Conservation (phyloP, 2,329 filamentous ascomycete genomes). For the Claviceps humidiphila region DNA sequence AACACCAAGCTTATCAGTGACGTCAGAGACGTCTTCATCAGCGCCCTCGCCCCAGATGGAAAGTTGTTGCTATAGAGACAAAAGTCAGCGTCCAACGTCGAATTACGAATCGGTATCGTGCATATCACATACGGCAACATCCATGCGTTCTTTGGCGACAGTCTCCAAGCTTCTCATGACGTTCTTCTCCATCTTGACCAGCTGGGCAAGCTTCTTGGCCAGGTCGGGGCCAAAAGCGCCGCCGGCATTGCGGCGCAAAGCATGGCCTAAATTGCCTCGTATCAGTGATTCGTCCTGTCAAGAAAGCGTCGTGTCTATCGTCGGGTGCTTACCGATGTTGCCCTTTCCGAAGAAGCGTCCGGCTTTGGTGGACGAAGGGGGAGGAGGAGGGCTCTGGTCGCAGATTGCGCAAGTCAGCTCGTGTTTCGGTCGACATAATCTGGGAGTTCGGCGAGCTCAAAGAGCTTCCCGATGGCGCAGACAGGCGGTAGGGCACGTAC, state of each 20-base stretch:
- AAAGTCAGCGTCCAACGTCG: not conserved
- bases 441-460: not conserved
- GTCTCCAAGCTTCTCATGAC: constrained; percentile 97
- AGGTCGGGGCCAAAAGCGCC: constrained; percentile 75
- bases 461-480: not conserved
- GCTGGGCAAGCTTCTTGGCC: constrained; percentile 90
- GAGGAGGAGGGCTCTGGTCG: constrained; percentile 77
- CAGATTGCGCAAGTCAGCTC: not conserved
- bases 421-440: not conserved
- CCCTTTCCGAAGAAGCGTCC: constrained; percentile 77
- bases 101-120: too few relatives aligned
- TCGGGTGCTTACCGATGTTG: constrained; percentile 61
- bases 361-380: constrained; percentile 80
- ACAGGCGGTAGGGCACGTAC: constrained; percentile 18
- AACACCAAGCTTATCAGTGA: constrained; percentile 97
- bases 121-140: constrained; percentile 57
- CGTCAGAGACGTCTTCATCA: constrained; percentile 96
- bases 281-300: not conserved
- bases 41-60: constrained; percentile 93
- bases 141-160: constrained; percentile 93
- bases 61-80: constrained; percentile 68
- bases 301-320: too few relatives aligned
- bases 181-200: constrained; percentile 99
- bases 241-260: constrained; percentile 59
- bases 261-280: constrained; percentile 35